Evolutionary conservation across 371 early-diverging fungal species (phyloP).

Genomic region (Rhizopus delemar): DNA sequence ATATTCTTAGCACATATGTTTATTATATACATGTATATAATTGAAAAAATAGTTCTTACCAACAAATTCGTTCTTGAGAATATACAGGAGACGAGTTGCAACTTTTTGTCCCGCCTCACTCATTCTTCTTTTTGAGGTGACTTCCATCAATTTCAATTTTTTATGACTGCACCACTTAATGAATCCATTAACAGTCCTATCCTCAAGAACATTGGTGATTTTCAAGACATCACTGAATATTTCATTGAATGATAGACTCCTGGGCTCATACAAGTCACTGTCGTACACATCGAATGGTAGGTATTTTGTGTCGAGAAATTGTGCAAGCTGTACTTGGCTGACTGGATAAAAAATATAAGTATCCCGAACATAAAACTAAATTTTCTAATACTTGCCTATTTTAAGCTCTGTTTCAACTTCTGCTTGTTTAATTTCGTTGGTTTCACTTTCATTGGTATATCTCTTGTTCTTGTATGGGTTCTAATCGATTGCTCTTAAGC

Average conservation of each 20-base stretch:
- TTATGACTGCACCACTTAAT: constrained; percentile 14
- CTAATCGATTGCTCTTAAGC: too few relatives aligned
- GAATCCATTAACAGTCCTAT: constrained; percentile 15
- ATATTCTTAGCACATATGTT: constrained; percentile 24
- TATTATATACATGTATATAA: constrained; percentile 6
- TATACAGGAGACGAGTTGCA: constrained; percentile 15
- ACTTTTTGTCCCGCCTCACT: constrained; percentile 19
- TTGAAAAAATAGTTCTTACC: constrained; percentile 16
- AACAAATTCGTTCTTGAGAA: constrained; percentile 11
- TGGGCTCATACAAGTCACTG: constrained; percentile 11
- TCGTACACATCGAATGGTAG: constrained; percentile 11
- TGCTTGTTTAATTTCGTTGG: not conserved
- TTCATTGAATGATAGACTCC: constrained; percentile 12
- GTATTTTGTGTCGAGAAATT: constrained; percentile 14
- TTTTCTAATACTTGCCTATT: constrained; percentile 8
- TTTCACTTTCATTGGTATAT: too few relatives aligned
- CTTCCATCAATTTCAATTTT: constrained; percentile 15
- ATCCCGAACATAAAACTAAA: not conserved
- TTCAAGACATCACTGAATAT: constrained; percentile 16
- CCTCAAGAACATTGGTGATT: constrained; percentile 16
- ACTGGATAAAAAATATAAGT: too few relatives aligned
- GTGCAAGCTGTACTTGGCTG: constrained; percentile 3
- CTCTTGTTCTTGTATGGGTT: too few relatives aligned
- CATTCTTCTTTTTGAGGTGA: constrained; percentile 21
- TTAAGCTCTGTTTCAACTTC: constrained; percentile 3